Evolutionary conservation across 2,329 filamentous ascomycete genomes (phyloP), one percentile per base, ranked within the genome.

Genomic region (Diaporthe longicolla): DNA sequence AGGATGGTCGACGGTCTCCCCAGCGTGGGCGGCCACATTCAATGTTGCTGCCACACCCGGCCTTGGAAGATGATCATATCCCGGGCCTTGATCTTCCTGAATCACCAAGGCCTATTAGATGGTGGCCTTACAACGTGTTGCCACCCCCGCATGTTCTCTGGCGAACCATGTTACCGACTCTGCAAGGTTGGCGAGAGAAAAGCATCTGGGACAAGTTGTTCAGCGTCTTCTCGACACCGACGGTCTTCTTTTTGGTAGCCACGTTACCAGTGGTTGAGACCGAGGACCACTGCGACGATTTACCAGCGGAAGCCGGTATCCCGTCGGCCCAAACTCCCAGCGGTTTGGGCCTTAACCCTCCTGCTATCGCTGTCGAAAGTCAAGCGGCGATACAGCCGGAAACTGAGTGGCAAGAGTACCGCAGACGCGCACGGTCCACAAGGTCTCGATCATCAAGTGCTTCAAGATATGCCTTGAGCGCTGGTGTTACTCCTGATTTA

Each of bases 191-290:
- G 95, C 86, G 83, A 57, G 90, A 93, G 37, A 98, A 98, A 83
- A 91, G 87, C n/a, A 82, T 93, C n/a, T 95, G 92, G 91, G 95
- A 96, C 78, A 95, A 94, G 79, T 84, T 95, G 58, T 85, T 98
- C 63, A 96, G 95, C 55, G 79, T 97, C 15, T 88, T 97, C 50
- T 95, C 95, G 10, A 92, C 95, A n/a, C 94, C 95, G 1, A 97
- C 93, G 78, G 95, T 99, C 50, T 94, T 99, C 76, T 84, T 98
- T 2, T 87, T 99, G 5, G 96, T 96, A 0, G 91, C 97, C 61
- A 99, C 97, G 0, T 83, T 99, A 6, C 97, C 97, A 0, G 95
- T 99, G 0, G 94, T 98, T 8, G 96, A 98, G 79, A 89, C 90
- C 1, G 96, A 98, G 79, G 89, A 90, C 1, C 89, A 90, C 55